These are phyloP conservation scores for Cyberlindnera suaveolens DNA, from an alignment of 805 yeast genomes.

Conservation along the genomic window DNA sequence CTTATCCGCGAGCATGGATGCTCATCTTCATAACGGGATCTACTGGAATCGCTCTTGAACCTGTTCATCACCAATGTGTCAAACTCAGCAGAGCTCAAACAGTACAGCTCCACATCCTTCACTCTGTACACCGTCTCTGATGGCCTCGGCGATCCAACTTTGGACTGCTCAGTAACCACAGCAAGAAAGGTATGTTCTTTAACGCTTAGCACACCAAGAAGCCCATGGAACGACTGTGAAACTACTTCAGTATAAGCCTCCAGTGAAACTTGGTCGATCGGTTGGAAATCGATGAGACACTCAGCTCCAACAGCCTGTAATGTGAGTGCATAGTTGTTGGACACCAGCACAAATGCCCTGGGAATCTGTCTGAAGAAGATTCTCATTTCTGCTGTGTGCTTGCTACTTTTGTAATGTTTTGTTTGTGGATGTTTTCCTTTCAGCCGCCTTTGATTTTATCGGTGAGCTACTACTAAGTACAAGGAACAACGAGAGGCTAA, in stretches of 20 bases:
- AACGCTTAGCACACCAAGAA: constrained; percentile 53
- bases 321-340: constrained; percentile 52
- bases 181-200: constrained; percentile 52
- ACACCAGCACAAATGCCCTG: constrained; percentile 61
- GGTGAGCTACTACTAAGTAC: constrained; percentile 9
- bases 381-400: constrained; percentile 10
- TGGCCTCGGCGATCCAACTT: constrained; percentile 55
- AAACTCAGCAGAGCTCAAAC: constrained; percentile 50
- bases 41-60: constrained; percentile 18
- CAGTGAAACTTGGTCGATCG: constrained; percentile 32
- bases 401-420: not conserved
- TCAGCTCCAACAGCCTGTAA: constrained; percentile 38
- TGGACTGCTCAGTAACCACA: constrained; percentile 46
- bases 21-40: constrained; percentile 33
- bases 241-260: constrained; percentile 35
- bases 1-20: constrained; percentile 80
- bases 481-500: not conserved
- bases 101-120: constrained; percentile 57
- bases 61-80: constrained; percentile 31
- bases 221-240: constrained; percentile 39
- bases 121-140: constrained; percentile 48
- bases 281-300: constrained; percentile 48
- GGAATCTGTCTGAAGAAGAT: constrained; percentile 50
- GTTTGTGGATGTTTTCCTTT: too few species aligned
- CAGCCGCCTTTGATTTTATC: too few species aligned